Percentiles rank a stretch among this genome's conserved stretches.
Evolutionary conservation across 768 basidiomycete species (phyloP).

Genomic region (Suillus hirtellus): DNA sequence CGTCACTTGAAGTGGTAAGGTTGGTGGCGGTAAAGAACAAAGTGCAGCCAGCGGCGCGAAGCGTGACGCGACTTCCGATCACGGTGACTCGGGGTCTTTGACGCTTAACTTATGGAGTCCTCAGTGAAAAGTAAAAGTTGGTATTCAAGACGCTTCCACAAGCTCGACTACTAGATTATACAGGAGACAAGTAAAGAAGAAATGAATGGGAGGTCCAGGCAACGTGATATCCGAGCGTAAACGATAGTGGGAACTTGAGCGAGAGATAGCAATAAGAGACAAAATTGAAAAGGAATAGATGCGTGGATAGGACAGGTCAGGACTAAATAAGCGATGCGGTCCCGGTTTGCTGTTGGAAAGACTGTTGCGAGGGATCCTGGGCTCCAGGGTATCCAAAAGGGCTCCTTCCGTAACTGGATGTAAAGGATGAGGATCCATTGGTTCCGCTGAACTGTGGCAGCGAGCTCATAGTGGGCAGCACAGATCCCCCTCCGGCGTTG

Average conservation of each 20-base stretch:
- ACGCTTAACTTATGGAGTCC: neutral
- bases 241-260: conserved; percentile 2
- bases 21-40: conserved; percentile 3
- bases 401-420: conserved; percentile 20
- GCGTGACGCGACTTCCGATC: conserved; percentile 8
- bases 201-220: neutral
- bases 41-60: conserved; percentile 3
- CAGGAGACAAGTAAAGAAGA: conserved; percentile 3
- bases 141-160: conserved; percentile 6
- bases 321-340: conserved; percentile 51
- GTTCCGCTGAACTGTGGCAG: conserved; percentile 27
- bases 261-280: conserved; percentile 2
- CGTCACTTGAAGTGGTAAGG: neutral
- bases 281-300: conserved; percentile 5
- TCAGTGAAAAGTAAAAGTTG: neutral
- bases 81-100: conserved; percentile 2
- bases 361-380: conserved; percentile 24
- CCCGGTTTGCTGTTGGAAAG: conserved; percentile 42
- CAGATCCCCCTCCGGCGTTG: conserved; percentile 9
- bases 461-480: conserved; percentile 26
- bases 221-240: conserved; percentile 6
- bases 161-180: conserved; percentile 10
- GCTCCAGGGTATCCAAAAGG: conserved; percentile 24
- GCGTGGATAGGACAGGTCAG: conserved; percentile 16
- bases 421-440: conserved; percentile 15